A percentile compares a stretch with the other conserved stretches of the same genome.
phyloP scores from a whole-genome alignment of 2,329 filamentous ascomycete species.

The Fusarium sp. region DNA sequence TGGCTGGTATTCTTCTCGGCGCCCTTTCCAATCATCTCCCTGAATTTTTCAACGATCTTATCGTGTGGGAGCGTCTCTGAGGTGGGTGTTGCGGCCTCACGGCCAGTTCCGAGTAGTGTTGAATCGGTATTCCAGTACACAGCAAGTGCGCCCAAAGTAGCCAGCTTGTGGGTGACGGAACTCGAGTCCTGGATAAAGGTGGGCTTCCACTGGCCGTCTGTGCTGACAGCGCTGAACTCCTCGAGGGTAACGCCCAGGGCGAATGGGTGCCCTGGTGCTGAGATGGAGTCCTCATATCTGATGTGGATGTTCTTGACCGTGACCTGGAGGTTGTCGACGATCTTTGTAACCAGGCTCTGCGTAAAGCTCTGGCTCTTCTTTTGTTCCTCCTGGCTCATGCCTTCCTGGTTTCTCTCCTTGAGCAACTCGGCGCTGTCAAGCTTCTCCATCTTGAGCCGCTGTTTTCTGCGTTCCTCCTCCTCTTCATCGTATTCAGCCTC shows the following conservation, averaged over 20 bases:
- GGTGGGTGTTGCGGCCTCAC: slow-evolving; percentile 65
- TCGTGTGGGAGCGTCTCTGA: slow-evolving; percentile 76
- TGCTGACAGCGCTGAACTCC: slow-evolving; percentile 97
- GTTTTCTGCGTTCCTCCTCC: slow-evolving; percentile 87
- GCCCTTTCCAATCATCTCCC: slow-evolving; percentile 80
- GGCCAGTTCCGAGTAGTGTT: slow-evolving; percentile 82
- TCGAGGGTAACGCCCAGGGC: slow-evolving; percentile 91
- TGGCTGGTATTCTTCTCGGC: slow-evolving; percentile 72
- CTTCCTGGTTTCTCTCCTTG: slow-evolving; percentile 91
- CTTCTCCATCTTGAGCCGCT: slow-evolving; percentile 98
- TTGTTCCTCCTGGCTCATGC: slow-evolving; percentile 93
- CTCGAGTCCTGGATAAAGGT: slow-evolving; percentile 93
- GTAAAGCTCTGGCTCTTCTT: slow-evolving; percentile 99
- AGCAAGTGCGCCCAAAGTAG: slow-evolving; percentile 87
- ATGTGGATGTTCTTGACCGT: slow-evolving; percentile 98
- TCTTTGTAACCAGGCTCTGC: slow-evolving; percentile 92
- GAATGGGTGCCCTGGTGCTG: slow-evolving; percentile 94
- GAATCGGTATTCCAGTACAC: slow-evolving; percentile 99
- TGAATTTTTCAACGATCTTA: slow-evolving; percentile 82
- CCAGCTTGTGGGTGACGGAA: slow-evolving; percentile 90
- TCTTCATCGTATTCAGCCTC: slow-evolving; percentile 93
- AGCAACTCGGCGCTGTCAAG: slow-evolving; percentile 95
- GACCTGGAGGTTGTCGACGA: slow-evolving; percentile 98
- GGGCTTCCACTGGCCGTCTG: slow-evolving; percentile 92
- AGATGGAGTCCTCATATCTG: slow-evolving; percentile 97